Base-by-base conservation (phyloP, 2,329 filamentous ascomycete genomes). In the Pleomassaria siparia region DNA sequence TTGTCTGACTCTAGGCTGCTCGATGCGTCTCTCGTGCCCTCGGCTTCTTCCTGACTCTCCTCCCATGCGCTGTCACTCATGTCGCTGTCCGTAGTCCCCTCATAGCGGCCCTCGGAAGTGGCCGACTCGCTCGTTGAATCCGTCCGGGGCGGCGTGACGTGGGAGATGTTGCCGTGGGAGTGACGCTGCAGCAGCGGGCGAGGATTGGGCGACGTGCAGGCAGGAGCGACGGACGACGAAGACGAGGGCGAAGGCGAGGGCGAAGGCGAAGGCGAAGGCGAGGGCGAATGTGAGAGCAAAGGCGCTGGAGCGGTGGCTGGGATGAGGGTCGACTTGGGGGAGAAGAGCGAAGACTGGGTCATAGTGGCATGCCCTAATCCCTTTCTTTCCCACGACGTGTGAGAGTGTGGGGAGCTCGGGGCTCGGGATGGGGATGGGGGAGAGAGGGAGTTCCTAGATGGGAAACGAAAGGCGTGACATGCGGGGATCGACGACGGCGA, bases 121-220 rank as follows among this genome's bases (percentile, higher is more conserved):
- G 41, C 22, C 30, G 43, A 33, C 29, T 50, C 37, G 41, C 25
- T 21, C 21, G 48, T 36, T 2, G 33, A 20, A 9, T 46, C 47
- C 26, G 24, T 26, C 6, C 43, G 32, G 7, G 50, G 12, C n/a
- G 40, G 35, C 18, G 24, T 33, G 24, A 21, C 45, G 15, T 49
- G 42, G 12, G 55, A 18, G 24, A 50, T 29, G 44, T 42, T 49
- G 54, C 55, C 62, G 40, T 50, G 53, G 24, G 62, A 44, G 29
- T 54, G 54, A 47, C 61, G 63, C 33, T 67, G 64, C 51, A 69
- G 56, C 30, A 54, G 53, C 35, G 66, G 66, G 29, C 64, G 62
- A 20, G 48, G 40, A 24, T 47, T 18, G n/a, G 46, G 18, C 40
- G 48, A 40, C 29, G 48, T 18, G 13, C 44, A 18, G 11, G 42